Percentiles rank a stretch among this genome's conserved stretches.
Conservation (phyloP, 2,329 filamentous ascomycete species). For the Coniochaeta sp. region DNA sequence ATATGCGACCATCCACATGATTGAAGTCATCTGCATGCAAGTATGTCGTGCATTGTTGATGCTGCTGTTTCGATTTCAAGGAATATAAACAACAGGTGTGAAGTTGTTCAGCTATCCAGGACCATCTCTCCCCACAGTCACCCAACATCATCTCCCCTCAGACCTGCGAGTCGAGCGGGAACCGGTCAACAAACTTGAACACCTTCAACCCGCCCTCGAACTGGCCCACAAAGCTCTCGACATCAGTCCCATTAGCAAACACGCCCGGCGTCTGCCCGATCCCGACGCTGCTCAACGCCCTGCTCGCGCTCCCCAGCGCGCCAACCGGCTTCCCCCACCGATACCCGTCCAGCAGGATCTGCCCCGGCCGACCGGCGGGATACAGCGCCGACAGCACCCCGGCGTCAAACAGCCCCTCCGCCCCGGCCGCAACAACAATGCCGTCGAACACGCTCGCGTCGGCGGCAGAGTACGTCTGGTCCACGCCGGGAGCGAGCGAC, state of each 20-base stretch:
- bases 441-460: slow-evolving; percentile 57
- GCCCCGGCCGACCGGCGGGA: slow-evolving; percentile 53
- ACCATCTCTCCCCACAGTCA: too few relatives aligned
- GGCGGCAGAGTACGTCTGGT: slow-evolving; percentile 57
- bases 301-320: slow-evolving; percentile 39
- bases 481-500: slow-evolving; percentile 42
- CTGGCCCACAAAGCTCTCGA: slow-evolving; percentile 29
- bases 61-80: background rate
- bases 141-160: background rate
- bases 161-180: slow-evolving; percentile 10
- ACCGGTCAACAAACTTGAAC: slow-evolving; percentile 40
- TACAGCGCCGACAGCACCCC: slow-evolving; percentile 45
- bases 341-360: slow-evolving; percentile 58
- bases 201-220: slow-evolving; percentile 53
- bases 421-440: slow-evolving; percentile 51
- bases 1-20: slow-evolving; percentile 23
- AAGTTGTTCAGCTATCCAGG: background rate
- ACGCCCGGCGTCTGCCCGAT: slow-evolving; percentile 36
- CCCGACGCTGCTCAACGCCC: slow-evolving; percentile 32
- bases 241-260: slow-evolving; percentile 21
- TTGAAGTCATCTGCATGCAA: slow-evolving; percentile 17
- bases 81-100: background rate
- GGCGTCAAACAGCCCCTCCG: slow-evolving; percentile 41
- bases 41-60: slow-evolving; percentile 22
- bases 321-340: slow-evolving; percentile 65